Conservation (phyloP, 768 basidiomycete genomes). For the Lactarius deliciosus region DNA sequence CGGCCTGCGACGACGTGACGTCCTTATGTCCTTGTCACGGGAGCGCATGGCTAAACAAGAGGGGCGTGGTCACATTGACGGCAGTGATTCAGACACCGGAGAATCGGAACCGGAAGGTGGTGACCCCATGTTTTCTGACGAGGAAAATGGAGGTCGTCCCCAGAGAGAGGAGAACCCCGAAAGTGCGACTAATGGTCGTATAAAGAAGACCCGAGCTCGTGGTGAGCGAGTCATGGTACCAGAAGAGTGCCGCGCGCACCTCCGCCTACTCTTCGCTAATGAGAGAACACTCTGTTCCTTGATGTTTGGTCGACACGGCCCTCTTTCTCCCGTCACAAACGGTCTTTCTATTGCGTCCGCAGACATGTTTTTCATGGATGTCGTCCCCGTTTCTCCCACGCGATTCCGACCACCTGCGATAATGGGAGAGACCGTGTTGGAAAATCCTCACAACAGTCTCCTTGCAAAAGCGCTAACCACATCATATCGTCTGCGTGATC, state of each 20-base stretch:
- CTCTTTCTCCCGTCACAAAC: conserved; percentile 61
- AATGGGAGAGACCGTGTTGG: conserved; percentile 90
- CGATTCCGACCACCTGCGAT: conserved; percentile 93
- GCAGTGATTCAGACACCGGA: conserved; percentile 49
- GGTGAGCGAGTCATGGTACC: conserved; percentile 90
- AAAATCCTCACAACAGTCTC: conserved; percentile 94
- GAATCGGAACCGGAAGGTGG: conserved; percentile 52
- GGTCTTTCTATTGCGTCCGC: conserved; percentile 72
- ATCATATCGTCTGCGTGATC: conserved; percentile 74
- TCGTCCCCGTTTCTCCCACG: conserved; percentile 87
- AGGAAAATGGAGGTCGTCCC: conserved; percentile 37
- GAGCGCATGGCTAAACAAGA: conserved; percentile 5
- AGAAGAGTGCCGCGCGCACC: conserved; percentile 91
- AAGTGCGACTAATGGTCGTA: conserved; percentile 67
- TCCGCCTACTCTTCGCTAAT: conserved; percentile 83
- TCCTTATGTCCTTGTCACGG: conserved; percentile 53
- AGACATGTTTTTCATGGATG: conserved; percentile 98
- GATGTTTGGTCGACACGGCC: conserved; percentile 91
- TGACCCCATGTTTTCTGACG: conserved; percentile 50
- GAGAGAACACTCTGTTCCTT: conserved; percentile 81
- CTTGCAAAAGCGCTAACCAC: conserved; percentile 78
- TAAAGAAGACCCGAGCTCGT: conserved; percentile 74
- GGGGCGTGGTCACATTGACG: conserved; percentile 3
- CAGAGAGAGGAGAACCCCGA: conserved; percentile 38
- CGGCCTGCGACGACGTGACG: conserved; percentile 69